Evolutionary conservation across 768 basidiomycete genomes (phyloP).

Genomic region (Termitomyces eurrhizus): DNA sequence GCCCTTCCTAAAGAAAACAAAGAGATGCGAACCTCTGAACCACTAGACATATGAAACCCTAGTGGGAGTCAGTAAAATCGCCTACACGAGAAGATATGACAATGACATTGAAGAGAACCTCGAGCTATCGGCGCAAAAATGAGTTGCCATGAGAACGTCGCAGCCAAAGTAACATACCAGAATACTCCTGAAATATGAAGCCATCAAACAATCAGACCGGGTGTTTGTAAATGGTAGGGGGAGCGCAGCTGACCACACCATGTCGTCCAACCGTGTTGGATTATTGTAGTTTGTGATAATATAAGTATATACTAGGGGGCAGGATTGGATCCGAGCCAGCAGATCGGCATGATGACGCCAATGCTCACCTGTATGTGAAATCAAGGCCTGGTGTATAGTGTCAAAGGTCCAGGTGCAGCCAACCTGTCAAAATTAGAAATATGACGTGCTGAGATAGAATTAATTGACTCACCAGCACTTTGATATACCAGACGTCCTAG

Average conservation of each 20-base stretch:
- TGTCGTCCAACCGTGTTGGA: conserved; percentile 29
- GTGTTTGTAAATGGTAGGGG: conserved; percentile 2
- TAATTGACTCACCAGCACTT: conserved; percentile 34
- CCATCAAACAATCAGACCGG: not conserved
- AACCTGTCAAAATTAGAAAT: conserved; percentile 30
- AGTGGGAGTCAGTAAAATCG: not conserved
- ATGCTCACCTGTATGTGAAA: conserved; percentile 46
- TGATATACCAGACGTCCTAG: conserved; percentile 50
- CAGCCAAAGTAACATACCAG: conserved; percentile 29
- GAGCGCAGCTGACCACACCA: conserved; percentile 41
- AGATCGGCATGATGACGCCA: not conserved
- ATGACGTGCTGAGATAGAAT: not conserved
- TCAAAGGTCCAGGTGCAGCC: conserved; percentile 46
- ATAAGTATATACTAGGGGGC: conserved; percentile 46
- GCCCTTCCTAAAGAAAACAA: not conserved
- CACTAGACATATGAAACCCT: conserved; percentile 53
- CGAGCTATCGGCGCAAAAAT: conserved; percentile 32
- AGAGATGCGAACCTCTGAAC: conserved; percentile 42
- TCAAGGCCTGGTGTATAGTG: conserved; percentile 47
- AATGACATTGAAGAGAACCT: conserved; percentile 54
- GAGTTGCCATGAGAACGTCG: not conserved
- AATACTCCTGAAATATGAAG: conserved; percentile 39
- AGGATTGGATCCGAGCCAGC: not conserved
- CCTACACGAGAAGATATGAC: not conserved
- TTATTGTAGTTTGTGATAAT: conserved; percentile 50